These are phyloP conservation scores for Protea cynaroides DNA, from an alignment of 164 flowering plant species.

Conservation along the genomic window DNA sequence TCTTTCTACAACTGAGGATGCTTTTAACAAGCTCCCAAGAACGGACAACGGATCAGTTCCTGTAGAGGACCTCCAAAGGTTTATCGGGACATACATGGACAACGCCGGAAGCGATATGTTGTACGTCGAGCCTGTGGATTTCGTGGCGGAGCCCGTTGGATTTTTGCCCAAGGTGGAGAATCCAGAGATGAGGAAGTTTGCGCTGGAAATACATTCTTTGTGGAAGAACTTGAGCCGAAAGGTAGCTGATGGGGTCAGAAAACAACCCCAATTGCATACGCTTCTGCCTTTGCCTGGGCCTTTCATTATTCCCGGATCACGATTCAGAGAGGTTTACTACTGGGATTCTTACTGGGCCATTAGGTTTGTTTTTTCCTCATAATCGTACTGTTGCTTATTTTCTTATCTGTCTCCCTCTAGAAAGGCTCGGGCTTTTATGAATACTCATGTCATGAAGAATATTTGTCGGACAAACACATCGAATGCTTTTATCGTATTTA, in stretches of 20 bases:
- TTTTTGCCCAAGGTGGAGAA: slow-evolving; percentile 63
- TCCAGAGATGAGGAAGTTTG: slow-evolving; percentile 63
- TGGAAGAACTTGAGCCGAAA: slow-evolving; percentile 86
- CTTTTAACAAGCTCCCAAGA: slow-evolving; percentile 39
- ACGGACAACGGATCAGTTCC: slow-evolving; percentile 37
- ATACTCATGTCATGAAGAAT: too few relatives aligned
- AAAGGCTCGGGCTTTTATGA: too few relatives aligned
- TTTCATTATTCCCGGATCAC: slow-evolving; percentile 66
- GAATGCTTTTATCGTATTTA: too few relatives aligned
- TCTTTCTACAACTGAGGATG: slow-evolving; percentile 32
- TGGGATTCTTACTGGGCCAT: slow-evolving; percentile 98
- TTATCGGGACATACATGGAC: slow-evolving; percentile 36
- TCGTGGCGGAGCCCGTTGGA: slow-evolving; percentile 47
- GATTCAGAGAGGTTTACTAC: slow-evolving; percentile 88
- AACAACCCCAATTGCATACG: slow-evolving; percentile 56
- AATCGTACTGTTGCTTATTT: neutral
- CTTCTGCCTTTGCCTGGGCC: slow-evolving; percentile 60
- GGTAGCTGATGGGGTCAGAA: slow-evolving; percentile 37
- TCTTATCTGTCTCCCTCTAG: neutral
- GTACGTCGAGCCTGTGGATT: slow-evolving; percentile 51
- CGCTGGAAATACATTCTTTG: slow-evolving; percentile 66
- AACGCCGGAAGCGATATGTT: slow-evolving; percentile 72
- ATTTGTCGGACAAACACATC: too few relatives aligned
- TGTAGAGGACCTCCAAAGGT: slow-evolving; percentile 28
- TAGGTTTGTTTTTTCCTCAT: slow-evolving; percentile 33